Evolutionary conservation across 176 grass and related monocot genomes (phyloP), one percentile per base, ranked within the genome.

Genomic region (Echinochloa phyllopogon): DNA sequence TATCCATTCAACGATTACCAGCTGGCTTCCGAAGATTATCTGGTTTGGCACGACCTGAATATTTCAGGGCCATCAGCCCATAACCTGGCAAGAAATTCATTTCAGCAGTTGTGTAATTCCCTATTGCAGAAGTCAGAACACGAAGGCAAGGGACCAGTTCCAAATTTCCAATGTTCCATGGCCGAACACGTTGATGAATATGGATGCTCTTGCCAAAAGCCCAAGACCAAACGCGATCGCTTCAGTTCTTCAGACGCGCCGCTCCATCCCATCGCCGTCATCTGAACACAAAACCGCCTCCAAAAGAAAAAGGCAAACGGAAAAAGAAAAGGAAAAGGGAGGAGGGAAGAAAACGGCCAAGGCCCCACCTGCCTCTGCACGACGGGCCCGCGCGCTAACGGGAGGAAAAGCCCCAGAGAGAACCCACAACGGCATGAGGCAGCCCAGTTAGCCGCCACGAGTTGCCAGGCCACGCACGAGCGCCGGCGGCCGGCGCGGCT

Each of bases 281-380:
- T 60, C 33, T 38, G 20, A 70, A 24, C 41, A 24, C 21, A 23
- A 24, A 7, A 24, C 0, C 21, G 8, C 43, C 41, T 18, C n/a
- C 39, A 24, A 24, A 70, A 53, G 29, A 14, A 40, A 6, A 66
- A 65, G 27, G 17, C 2, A 16, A 39, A 66, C 47, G 1, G 10
- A 16, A 72, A 21, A 37, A 4, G 10, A 49, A 27, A 2, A 11
- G 6, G 0, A 21, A n/a, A 65, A 10, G 6, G 3, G 1, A 0
- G 21, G 16, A 51, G 47, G 36, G 66, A 70, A 23, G 15, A 33
- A 38, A 81, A 14, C 24, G 17, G 65, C 14, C 18, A 50, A 52
- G 87, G 72, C 88, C 88, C 83, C 83, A 86, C 25, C 16, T 70
- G 15, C 76, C 62, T 33, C 5, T 63, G n/a, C 73, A 69, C 43